Evolutionary conservation across 1,284 basidiomycete species (phyloP).

Genomic region (Irpex sp.): DNA sequence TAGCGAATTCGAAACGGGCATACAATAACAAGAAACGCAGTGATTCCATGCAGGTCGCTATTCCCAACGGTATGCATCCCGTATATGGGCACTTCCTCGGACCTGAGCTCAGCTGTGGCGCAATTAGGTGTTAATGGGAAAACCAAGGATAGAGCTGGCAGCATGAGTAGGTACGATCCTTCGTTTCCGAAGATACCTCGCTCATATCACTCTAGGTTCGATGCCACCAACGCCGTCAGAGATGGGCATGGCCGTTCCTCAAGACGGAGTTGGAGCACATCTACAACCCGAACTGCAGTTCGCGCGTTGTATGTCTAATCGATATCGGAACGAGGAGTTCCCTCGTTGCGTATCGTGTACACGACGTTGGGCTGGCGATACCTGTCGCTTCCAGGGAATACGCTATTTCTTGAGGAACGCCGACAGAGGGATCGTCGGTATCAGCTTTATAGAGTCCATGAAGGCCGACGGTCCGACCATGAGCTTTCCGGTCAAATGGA

Average conservation of each 20-base stretch:
- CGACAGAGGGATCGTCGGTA: conserved; percentile 53
- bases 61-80: conserved; percentile 39
- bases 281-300: conserved; percentile 63
- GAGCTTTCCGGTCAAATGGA: conserved; percentile 69
- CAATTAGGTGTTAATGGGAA: background rate
- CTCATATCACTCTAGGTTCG: background rate
- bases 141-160: background rate
- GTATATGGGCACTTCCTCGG: background rate
- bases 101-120: background rate
- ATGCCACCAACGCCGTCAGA: background rate
- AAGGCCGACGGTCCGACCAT: conserved; percentile 54
- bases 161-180: background rate
- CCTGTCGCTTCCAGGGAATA: conserved; percentile 76
- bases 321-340: conserved; percentile 65
- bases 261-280: background rate
- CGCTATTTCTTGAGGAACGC: conserved; percentile 66
- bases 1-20: conserved; percentile 55
- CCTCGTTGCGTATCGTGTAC: conserved; percentile 78
- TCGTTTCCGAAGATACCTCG: background rate
- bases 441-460: conserved; percentile 64
- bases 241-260: background rate
- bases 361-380: conserved; percentile 79
- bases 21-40: conserved; percentile 65
- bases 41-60: conserved; percentile 38
- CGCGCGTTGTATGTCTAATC: conserved; percentile 76